Conservation (phyloP, 306 rosid species). For the Cicer cuneatum region DNA sequence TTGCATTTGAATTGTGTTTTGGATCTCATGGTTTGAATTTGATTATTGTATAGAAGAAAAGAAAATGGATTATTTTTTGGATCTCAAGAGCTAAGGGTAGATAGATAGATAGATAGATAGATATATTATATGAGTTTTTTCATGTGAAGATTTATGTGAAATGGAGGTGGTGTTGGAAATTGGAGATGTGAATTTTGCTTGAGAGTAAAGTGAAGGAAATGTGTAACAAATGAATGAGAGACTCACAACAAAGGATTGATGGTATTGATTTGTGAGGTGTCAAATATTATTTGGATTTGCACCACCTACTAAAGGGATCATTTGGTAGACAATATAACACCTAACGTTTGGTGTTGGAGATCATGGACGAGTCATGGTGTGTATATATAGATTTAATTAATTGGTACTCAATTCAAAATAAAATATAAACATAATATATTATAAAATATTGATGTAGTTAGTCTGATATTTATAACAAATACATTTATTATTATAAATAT, state of each 20-base stretch:
- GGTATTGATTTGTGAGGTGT: constrained; percentile 21
- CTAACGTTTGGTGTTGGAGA: constrained; percentile 35
- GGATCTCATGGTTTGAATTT: constrained; percentile 46
- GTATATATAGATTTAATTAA: neutral
- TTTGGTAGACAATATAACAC: constrained; percentile 31
- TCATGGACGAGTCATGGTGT: neutral
- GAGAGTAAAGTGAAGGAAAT: constrained; percentile 43
- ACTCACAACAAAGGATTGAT: neutral
- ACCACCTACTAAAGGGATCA: constrained; percentile 35
- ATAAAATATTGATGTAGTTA: no score
- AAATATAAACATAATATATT: no score
- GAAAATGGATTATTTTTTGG: neutral
- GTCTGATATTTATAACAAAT: no score
- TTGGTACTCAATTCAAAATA: neutral
- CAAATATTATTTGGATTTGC: neutral
- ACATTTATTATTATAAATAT: no score
- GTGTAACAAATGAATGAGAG: neutral
- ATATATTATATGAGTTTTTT: constrained; percentile 16
- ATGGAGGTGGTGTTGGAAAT: constrained; percentile 2
- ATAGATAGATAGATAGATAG: neutral
- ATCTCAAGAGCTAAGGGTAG: neutral
- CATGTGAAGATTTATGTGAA: constrained; percentile 31
- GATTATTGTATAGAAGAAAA: neutral
- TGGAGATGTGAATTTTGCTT: constrained; percentile 39
- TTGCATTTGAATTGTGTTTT: constrained; percentile 48